A percentile compares a stretch with the other conserved stretches of the same genome.
phyloP scores from a whole-genome alignment of 148 eudicot species.

The Spergularia bocconei region DNA sequence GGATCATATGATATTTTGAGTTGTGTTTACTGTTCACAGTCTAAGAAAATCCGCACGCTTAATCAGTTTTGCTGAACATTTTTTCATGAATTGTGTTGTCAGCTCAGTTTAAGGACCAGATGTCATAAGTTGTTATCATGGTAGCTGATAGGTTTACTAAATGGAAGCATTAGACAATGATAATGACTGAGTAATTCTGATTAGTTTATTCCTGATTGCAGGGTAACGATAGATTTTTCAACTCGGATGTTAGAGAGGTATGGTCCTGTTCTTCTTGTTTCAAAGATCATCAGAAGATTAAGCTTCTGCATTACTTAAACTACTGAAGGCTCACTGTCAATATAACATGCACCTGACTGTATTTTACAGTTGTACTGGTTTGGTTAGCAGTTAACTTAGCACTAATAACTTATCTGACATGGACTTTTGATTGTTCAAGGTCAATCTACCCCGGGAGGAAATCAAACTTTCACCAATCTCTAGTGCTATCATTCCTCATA shows the following conservation, averaged over 20 bases:
- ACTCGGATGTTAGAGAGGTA: constrained; percentile 69
- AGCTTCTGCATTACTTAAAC: not conserved
- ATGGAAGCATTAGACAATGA: too few species aligned
- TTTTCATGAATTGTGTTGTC: too few species aligned
- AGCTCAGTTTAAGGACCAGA: too few species aligned
- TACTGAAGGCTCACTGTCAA: not conserved
- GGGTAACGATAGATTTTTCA: constrained; percentile 41
- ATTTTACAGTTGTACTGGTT: not conserved
- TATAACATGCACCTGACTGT: not conserved
- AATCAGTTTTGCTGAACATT: too few species aligned
- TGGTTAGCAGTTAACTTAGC: not conserved
- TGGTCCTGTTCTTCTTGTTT: constrained; percentile 3
- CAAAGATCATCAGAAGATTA: not conserved
- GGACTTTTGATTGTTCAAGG: constrained; percentile 35
- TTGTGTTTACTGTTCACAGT: not conserved
- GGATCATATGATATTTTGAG: not conserved
- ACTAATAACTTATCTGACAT: not conserved
- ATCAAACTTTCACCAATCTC: constrained; percentile 89
- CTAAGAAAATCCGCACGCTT: not conserved
- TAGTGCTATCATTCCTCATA: constrained; percentile 78
- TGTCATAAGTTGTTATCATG: too few species aligned
- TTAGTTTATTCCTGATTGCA: constrained; percentile 34
- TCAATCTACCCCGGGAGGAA: constrained; percentile 73
- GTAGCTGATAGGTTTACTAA: too few species aligned
- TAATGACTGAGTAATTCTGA: too few species aligned